phyloP scores from a whole-genome alignment of 768 basidiomycete species.

The Termitomyces sp. region DNA sequence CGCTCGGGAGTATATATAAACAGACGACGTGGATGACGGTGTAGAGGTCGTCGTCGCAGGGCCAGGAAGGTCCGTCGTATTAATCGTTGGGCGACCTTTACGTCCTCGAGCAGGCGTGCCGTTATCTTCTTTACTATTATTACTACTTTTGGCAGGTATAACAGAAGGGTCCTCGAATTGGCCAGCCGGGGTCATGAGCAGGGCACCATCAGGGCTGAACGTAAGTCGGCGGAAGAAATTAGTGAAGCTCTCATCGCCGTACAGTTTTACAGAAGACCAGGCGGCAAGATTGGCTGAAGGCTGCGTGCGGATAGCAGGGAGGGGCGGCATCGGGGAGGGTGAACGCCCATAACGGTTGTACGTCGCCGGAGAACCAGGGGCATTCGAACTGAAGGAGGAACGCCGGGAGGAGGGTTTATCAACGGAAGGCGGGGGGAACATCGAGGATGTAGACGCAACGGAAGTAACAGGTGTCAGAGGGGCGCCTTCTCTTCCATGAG shows the following conservation, averaged over 20 bases:
- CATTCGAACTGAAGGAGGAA: slow-evolving; percentile 78
- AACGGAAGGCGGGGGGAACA: slow-evolving; percentile 65
- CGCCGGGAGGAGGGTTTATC: slow-evolving; percentile 53
- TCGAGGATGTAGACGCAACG: slow-evolving; percentile 61
- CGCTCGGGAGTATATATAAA: slow-evolving; percentile 93
- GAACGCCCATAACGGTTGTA: slow-evolving; percentile 70
- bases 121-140: slow-evolving; percentile 22
- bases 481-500: slow-evolving; percentile 24
- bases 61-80: slow-evolving; percentile 25
- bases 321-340: slow-evolving; percentile 85
- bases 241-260: slow-evolving; percentile 92
- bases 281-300: slow-evolving; percentile 29
- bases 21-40: slow-evolving; percentile 41
- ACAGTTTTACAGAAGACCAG: slow-evolving; percentile 74
- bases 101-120: slow-evolving; percentile 52
- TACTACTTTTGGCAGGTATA: slow-evolving; percentile 20
- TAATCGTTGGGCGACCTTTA: slow-evolving; percentile 44
- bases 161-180: slow-evolving; percentile 92
- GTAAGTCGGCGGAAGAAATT: slow-evolving; percentile 94
- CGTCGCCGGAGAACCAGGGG: slow-evolving; percentile 67
- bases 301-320: slow-evolving; percentile 83
- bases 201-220: slow-evolving; percentile 92
- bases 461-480: slow-evolving; percentile 65
- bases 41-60: slow-evolving; percentile 30
- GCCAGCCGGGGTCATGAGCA: slow-evolving; percentile 93